A percentile compares a stretch with the other conserved stretches of the same genome.
Conservation (phyloP, 148 eudicot genomes). For the Vaccinium darrowii region DNA sequence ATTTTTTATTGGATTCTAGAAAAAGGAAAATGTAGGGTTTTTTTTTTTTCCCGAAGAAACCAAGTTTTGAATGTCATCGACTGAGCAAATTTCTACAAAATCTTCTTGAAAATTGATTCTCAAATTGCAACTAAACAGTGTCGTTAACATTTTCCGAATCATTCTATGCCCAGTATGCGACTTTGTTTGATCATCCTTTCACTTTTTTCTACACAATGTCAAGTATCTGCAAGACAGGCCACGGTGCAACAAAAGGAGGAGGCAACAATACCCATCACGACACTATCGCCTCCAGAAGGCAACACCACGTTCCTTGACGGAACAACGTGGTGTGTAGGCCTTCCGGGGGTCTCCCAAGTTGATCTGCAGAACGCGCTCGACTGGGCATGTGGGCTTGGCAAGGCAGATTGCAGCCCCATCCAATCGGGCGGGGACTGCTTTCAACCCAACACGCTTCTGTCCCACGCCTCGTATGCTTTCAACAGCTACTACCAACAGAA, state of each 20-base stretch:
- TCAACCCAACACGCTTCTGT: slow-evolving; percentile 56
- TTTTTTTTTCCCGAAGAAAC: neutral
- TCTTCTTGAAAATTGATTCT: neutral
- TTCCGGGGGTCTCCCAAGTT: slow-evolving; percentile 40
- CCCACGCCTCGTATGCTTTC: slow-evolving; percentile 91
- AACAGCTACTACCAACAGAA: slow-evolving; percentile 83
- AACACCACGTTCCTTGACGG: slow-evolving; percentile 80
- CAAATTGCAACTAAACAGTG: neutral
- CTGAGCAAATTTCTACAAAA: neutral
- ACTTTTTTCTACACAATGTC: neutral
- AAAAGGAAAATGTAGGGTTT: too few relatives aligned
- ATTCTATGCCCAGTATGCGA: too few relatives aligned
- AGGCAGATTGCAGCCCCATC: slow-evolving; percentile 60
- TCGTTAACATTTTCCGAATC: neutral
- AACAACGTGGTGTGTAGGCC: slow-evolving; percentile 83
- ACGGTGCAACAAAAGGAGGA: slow-evolving; percentile 41
- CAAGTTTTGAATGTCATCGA: too few relatives aligned
- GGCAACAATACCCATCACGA: slow-evolving; percentile 32
- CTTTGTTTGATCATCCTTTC: too few relatives aligned
- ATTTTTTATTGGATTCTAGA: too few relatives aligned
- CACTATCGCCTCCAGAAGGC: slow-evolving; percentile 67
- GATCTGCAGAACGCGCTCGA: slow-evolving; percentile 74
- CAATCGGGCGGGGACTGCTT: slow-evolving; percentile 59
- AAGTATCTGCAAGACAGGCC: slow-evolving; percentile 18
- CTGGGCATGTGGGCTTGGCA: slow-evolving; percentile 90